These are phyloP conservation scores for Phellopilus nigrolimitatus DNA, from an alignment of 1,284 basidiomycete species.

Conservation along the genomic window DNA sequence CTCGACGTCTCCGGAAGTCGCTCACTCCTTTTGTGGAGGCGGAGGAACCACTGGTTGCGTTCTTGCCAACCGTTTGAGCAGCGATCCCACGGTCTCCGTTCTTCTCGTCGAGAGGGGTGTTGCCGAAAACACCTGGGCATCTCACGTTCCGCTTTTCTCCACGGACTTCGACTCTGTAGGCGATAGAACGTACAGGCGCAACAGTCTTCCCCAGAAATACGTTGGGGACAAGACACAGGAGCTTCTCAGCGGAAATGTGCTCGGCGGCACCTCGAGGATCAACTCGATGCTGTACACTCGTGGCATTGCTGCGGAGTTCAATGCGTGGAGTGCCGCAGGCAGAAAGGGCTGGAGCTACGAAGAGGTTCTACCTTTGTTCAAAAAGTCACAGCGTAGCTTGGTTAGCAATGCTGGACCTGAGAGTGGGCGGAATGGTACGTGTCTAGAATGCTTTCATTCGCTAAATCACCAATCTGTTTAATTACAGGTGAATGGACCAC, in stretches of 20 bases:
- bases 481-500: conserved; percentile 26
- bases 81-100: conserved; percentile 26
- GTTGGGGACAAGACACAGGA: conserved; percentile 26
- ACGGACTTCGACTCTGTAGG: conserved; percentile 28
- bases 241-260: conserved; percentile 35
- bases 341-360: conserved; percentile 35
- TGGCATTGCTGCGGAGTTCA: conserved; percentile 34
- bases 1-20: background rate
- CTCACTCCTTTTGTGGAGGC: background rate
- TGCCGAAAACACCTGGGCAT: conserved; percentile 31
- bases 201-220: conserved; percentile 23
- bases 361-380: conserved; percentile 35
- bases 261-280: conserved; percentile 41
- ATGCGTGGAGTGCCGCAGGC: conserved; percentile 33
- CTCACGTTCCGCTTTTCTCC: conserved; percentile 34
- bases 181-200: conserved; percentile 24
- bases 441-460: background rate
- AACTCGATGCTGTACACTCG: conserved; percentile 39
- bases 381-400: conserved; percentile 30
- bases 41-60: conserved; percentile 36
- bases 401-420: conserved; percentile 16
- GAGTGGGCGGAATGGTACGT: conserved; percentile 23
- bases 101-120: conserved; percentile 34
- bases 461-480: conserved; percentile 2
- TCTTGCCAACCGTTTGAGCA: conserved; percentile 32